Evolutionary conservation across 441 rosid genomes (phyloP), one percentile per base, ranked within the genome.

Genomic region (Sinapis alba): DNA sequence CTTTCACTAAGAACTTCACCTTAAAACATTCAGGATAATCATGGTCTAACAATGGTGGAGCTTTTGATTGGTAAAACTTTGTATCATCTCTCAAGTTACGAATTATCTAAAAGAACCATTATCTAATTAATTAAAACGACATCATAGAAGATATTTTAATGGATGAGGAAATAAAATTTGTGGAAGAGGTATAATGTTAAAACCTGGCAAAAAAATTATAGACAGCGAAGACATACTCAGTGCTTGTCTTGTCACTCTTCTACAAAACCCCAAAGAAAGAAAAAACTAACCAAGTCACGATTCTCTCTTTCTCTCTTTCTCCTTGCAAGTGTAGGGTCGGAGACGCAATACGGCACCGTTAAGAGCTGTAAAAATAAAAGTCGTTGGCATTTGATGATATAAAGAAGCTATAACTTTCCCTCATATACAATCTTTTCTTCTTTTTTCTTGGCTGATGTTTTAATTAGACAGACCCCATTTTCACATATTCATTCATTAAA

Each of bases 211-310:
- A 50, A 30, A 16, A 16, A 16, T 16, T 18, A 50, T 50, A 50
- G 23, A 50, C 56, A 50, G 56, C 56, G 56, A 50, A 50, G 11
- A 50, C 23, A 16, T 50, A 50, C 21, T 50, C 56, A 50, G 56
- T 77, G 80, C 80, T 65, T 77, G 80, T 66, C 76, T 71, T 77
- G 80, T 77, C 80, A 77, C 76, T 71, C 72, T 71, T 71, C 62
- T 71, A 77, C 76, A 71, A 65, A 77, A 58, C 57, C 58, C 76
- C 79, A 69, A 65, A 34, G 32, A 32, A 58, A n/a, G n/a, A 62
- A 63, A 58, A 61, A 63, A 53, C 47, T 34, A 60, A 74, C 63
- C 61, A 41, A 54, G 26, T 62, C 51, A 27, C 47, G 27, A 26
- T 11, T 61, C 54, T 51, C 26, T 64, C 64, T 51, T 19, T 64